Conservation (phyloP, 2,329 filamentous ascomycete species). For the Penicillium sp. region DNA sequence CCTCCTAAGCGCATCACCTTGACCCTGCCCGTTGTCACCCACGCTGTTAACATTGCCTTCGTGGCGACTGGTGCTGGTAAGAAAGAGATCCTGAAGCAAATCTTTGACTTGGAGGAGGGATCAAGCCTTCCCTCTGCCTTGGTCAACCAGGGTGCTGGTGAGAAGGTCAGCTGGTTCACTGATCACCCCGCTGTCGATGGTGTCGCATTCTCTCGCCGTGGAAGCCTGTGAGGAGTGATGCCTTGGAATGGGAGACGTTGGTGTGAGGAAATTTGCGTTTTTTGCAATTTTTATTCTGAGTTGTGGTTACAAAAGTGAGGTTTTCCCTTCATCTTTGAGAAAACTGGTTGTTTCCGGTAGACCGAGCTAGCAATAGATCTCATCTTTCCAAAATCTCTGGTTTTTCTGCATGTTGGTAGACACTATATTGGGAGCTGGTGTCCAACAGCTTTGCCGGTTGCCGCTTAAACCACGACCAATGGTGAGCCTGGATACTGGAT, state of each 20-base stretch:
- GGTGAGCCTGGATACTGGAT: no score
- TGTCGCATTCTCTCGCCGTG: constrained; percentile 76
- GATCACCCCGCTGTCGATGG: constrained; percentile 84
- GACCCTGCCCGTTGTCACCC: constrained; percentile 84
- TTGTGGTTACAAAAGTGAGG: not conserved
- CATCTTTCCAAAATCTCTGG: not conserved
- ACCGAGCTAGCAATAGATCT: not conserved
- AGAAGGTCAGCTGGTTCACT: constrained; percentile 94
- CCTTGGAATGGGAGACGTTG: not conserved
- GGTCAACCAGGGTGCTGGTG: constrained; percentile 80
- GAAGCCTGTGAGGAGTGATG: constrained; percentile 54
- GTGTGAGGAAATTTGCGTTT: not conserved
- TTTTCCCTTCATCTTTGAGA: not conserved
- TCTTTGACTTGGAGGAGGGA: constrained; percentile 78
- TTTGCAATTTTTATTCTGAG: not conserved
- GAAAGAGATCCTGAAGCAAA: constrained; percentile 87
- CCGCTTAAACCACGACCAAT: no score
- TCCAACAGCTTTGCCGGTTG: not conserved
- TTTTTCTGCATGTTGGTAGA: not conserved
- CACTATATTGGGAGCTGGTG: not conserved
- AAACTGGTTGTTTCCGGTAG: not conserved
- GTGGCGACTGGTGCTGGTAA: constrained; percentile 88
- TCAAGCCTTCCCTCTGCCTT: constrained; percentile 77
- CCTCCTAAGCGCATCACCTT: constrained; percentile 88
- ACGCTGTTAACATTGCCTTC: constrained; percentile 84